Conservation (phyloP, 2,329 filamentous ascomycete species). For the Beauveria pseudobassiana region DNA sequence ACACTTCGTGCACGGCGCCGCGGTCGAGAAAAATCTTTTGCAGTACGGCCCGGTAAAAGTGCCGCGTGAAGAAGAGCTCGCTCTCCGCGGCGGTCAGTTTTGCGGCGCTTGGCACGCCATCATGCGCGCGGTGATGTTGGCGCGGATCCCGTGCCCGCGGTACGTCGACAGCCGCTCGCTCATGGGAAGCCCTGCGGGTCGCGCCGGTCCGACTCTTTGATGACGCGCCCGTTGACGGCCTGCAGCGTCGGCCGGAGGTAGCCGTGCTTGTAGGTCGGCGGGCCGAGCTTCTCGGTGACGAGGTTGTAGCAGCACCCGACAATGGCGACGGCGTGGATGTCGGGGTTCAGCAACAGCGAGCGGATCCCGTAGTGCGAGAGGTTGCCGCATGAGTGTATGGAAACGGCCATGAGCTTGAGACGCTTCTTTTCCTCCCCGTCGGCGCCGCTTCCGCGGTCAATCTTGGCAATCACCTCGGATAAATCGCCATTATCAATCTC, state of each 20-base stretch:
- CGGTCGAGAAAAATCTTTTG: constrained; percentile 89
- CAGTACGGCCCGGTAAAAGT: constrained; percentile 85
- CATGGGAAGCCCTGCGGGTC: constrained; percentile 93
- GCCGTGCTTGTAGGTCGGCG: constrained; percentile 78
- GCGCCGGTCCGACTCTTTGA: constrained; percentile 59
- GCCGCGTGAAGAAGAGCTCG: constrained; percentile 80
- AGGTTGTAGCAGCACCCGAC: constrained; percentile 99
- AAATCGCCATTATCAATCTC: constrained; percentile 66
- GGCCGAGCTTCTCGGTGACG: constrained; percentile 80
- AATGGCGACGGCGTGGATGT: constrained; percentile 84
- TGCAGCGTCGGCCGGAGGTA: constrained; percentile 63
- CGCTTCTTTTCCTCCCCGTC: constrained; percentile 24
- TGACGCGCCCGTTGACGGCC: constrained; percentile 59
- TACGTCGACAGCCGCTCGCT: constrained; percentile 60
- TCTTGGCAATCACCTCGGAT: constrained; percentile 55
- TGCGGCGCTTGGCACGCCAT: constrained; percentile 94
- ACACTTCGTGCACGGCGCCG: constrained; percentile 61
- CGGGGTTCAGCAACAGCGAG: constrained; percentile 75
- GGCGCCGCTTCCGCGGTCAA: constrained; percentile 29
- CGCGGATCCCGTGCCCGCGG: constrained; percentile 55
- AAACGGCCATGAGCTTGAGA: constrained; percentile 72
- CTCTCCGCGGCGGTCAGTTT: constrained; percentile 80
- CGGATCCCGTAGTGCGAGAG: constrained; percentile 91
- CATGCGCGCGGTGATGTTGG: constrained; percentile 96
- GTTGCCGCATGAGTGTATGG: constrained; percentile 95